These are phyloP conservation scores for Fusarium hostae DNA, from an alignment of 2,329 filamentous ascomycete species.

Conservation along the genomic window DNA sequence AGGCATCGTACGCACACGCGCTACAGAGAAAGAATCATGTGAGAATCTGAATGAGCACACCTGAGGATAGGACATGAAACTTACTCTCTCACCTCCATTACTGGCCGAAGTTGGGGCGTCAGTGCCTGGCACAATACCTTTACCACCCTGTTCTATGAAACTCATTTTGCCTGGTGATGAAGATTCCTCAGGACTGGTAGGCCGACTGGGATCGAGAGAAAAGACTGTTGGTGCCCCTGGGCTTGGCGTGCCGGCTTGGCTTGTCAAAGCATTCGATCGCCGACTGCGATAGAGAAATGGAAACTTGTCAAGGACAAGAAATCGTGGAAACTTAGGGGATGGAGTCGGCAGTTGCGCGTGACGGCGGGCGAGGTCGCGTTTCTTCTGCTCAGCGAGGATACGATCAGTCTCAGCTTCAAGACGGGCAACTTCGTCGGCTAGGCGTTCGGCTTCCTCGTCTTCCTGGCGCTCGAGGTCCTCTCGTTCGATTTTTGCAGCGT, in stretches of 20 bases:
- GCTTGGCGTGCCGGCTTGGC: conserved; percentile 49
- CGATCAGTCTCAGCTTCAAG: conserved; percentile 61
- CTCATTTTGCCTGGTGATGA: conserved; percentile 48
- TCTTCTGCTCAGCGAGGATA: conserved; percentile 61
- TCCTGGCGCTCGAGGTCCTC: conserved; percentile 29
- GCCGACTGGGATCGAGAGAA: conserved; percentile 49
- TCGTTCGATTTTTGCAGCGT: conserved; percentile 36
- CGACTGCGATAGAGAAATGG: conserved; percentile 57
- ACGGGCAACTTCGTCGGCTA: conserved; percentile 55
- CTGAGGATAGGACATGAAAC: conserved; percentile 44
- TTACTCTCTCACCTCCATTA: conserved; percentile 80
- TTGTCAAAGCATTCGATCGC: conserved; percentile 50
- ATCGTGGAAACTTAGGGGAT: conserved; percentile 45
- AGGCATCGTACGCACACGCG: conserved; percentile 79
- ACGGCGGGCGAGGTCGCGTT: conserved; percentile 59
- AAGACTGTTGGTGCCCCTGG: conserved; percentile 50
- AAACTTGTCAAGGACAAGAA: conserved; percentile 61
- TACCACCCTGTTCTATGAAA: conserved; percentile 58
- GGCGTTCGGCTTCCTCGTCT: conserved; percentile 44
- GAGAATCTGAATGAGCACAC: conserved; percentile 4
- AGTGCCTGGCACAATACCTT: conserved; percentile 61
- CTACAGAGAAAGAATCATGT: conserved; percentile 50
- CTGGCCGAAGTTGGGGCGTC: conserved; percentile 85
- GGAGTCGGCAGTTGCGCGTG: conserved; percentile 55
- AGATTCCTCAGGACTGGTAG: conserved; percentile 49